These are phyloP conservation scores for Anastatica hierochuntica DNA, from an alignment of 345 rosid species.

Conservation along the genomic window DNA sequence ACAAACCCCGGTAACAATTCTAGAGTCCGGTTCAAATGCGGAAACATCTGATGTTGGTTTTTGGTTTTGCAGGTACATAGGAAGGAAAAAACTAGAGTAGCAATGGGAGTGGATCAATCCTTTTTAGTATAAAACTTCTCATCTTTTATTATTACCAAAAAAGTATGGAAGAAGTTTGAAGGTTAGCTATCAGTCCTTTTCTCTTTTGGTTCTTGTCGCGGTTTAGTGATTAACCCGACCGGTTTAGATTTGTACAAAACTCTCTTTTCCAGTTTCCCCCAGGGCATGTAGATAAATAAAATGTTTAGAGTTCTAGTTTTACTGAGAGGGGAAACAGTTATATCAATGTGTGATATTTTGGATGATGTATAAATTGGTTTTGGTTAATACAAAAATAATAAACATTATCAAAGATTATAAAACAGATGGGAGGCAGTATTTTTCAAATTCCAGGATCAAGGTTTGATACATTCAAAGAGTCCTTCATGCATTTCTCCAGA, in stretches of 20 bases:
- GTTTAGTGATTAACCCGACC: slow-evolving; percentile 17
- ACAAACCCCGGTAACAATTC: too few species aligned
- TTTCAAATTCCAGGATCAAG: slow-evolving; percentile 28
- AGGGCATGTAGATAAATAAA: slow-evolving; percentile 16
- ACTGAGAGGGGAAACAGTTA: not conserved
- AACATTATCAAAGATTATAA: not conserved
- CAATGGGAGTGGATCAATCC: not conserved
- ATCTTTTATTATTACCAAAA: slow-evolving; percentile 19
- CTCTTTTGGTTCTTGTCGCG: slow-evolving; percentile 19
- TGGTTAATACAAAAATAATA: too few species aligned
- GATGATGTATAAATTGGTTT: not conserved
- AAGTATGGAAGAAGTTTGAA: slow-evolving; percentile 28
- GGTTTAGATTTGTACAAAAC: slow-evolving; percentile 9
- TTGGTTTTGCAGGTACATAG: slow-evolving; percentile 14
- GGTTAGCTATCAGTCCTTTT: too few species aligned
- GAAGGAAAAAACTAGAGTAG: not conserved
- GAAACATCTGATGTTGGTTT: not conserved
- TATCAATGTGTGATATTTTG: not conserved
- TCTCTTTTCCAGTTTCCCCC: slow-evolving; percentile 17
- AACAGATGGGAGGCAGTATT: not conserved
- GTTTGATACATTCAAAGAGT: slow-evolving; percentile 22
- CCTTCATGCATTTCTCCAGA: slow-evolving; percentile 25
- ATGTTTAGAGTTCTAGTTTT: not conserved
- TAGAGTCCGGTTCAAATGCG: too few species aligned
- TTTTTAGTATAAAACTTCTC: slow-evolving; percentile 16